Evolutionary conservation across 805 yeast species (phyloP), one percentile per base, ranked within the genome.

Genomic region (Isabelozyma heimii): DNA sequence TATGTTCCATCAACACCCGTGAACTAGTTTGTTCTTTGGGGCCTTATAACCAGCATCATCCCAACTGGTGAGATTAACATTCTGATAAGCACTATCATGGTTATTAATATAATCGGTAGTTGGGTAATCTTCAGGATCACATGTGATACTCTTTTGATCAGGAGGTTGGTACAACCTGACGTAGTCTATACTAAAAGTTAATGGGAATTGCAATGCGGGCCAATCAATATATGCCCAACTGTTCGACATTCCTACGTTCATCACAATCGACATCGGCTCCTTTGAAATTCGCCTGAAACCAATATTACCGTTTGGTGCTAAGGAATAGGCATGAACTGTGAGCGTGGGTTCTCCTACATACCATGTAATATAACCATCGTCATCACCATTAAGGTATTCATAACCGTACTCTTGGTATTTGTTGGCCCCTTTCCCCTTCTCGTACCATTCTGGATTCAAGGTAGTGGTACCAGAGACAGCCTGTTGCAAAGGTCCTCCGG

Each of bases 201-300:
- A 80, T 2, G 99, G 99, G 80, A 92, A 92, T 42, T 70, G 69
- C 50, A 91, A 73, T 4, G 83, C 73, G 41, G 83, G 82, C 97
- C 97, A 92, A 70, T 91, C 92, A 52, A 92, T 92, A 66, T 88
- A 89, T 7, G 94, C 89, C 98, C 98, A 92, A 51, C 83, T 87
- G 60, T 85, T 87, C 13, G 97, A 91, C 46, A 92, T 72, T 76
- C 97, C 99, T 70, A 92, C 70, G 66, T 92, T 92, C 76, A 92
- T 61, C 55, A 92, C 70, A 52, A 92, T 79, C 2, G 96, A 79
- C 97, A 92, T 91, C 54, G 98, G 98, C 63, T 92, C 99, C 64
- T 87, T 85, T 17, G 94, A 77, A 27, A 92, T 80, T 54, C 80
- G 69, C 67, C 98, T 83, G 86, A 87, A 83, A 39, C 82, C 94